These are phyloP conservation scores for Salix dunnii DNA, from an alignment of 345 rosid genomes.

Conservation along the genomic window DNA sequence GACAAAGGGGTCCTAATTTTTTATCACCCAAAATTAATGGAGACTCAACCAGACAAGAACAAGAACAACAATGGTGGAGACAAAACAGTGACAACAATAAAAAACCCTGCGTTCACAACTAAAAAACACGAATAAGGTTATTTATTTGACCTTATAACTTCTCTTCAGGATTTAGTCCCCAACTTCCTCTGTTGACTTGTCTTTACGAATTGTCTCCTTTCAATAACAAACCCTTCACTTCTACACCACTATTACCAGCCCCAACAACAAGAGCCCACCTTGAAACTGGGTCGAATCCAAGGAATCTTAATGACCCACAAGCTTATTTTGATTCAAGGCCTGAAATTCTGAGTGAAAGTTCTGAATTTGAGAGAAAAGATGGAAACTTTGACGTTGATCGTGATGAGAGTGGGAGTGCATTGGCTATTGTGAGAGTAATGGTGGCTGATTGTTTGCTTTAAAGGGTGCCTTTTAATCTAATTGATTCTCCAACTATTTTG, in stretches of 20 bases:
- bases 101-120: slow-evolving; percentile 61
- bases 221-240: slow-evolving; percentile 55
- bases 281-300: slow-evolving; percentile 3
- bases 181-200: slow-evolving; percentile 67
- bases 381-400: not conserved
- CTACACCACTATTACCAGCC: slow-evolving; percentile 67
- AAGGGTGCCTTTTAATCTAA: slow-evolving; percentile 68
- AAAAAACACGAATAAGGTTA: slow-evolving; percentile 72
- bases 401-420: slow-evolving; percentile 55
- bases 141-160: slow-evolving; percentile 57
- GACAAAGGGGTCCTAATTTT: not conserved
- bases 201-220: slow-evolving; percentile 73
- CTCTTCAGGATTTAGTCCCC: slow-evolving; percentile 60
- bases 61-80: slow-evolving; percentile 7
- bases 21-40: slow-evolving; percentile 27
- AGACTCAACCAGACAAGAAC: slow-evolving; percentile 37
- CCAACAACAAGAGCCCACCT: slow-evolving; percentile 35
- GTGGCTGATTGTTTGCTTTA: slow-evolving; percentile 85
- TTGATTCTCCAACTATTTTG: slow-evolving; percentile 72
- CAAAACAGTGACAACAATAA: slow-evolving; percentile 33
- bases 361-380: not conserved
- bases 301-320: not conserved
- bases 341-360: not conserved
- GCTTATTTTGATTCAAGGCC: not conserved
- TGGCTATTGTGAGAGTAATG: slow-evolving; percentile 69